Evolutionary conservation across 495 filamentous ascomycete species (phyloP).

Genomic region (Cercophora sp.): DNA sequence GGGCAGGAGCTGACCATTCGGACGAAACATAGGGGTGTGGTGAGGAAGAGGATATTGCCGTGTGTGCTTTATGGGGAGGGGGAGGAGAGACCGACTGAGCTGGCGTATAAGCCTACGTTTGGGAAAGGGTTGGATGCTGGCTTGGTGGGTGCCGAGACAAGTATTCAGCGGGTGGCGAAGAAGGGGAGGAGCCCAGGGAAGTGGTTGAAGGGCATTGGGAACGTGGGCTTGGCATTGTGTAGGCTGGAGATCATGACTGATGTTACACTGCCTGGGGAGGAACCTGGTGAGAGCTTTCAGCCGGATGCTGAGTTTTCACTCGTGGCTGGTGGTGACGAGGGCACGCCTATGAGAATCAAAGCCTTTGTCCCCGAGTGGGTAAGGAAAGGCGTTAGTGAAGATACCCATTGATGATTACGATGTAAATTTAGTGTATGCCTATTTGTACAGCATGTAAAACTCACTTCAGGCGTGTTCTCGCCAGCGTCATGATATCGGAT

Average conservation of each 20-base stretch:
- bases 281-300: slow-evolving; percentile 34
- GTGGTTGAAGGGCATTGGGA: slow-evolving; percentile 70
- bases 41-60: slow-evolving; percentile 85
- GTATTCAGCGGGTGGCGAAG: slow-evolving; percentile 38
- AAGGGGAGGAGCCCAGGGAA: slow-evolving; percentile 71
- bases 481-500: not conserved
- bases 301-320: slow-evolving; percentile 45
- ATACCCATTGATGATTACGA: not conserved
- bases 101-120: slow-evolving; percentile 44
- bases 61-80: slow-evolving; percentile 61
- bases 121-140: slow-evolving; percentile 12
- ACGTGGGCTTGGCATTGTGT: slow-evolving; percentile 84
- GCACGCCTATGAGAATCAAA: slow-evolving; percentile 58
- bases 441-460: too few species aligned
- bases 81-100: slow-evolving; percentile 28
- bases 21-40: slow-evolving; percentile 88
- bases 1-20: slow-evolving; percentile 95
- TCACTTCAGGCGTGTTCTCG: too few species aligned
- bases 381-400: slow-evolving; percentile 32
- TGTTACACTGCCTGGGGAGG: slow-evolving; percentile 60
- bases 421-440: too few species aligned
- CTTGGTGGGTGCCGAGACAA: slow-evolving; percentile 33
- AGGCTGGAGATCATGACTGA: slow-evolving; percentile 87
- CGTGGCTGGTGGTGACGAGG: slow-evolving; percentile 21
- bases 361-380: slow-evolving; percentile 86